Evolutionary conservation across 768 basidiomycete species (phyloP), one percentile per base, ranked within the genome.

Genomic region (Boletus sp.): DNA sequence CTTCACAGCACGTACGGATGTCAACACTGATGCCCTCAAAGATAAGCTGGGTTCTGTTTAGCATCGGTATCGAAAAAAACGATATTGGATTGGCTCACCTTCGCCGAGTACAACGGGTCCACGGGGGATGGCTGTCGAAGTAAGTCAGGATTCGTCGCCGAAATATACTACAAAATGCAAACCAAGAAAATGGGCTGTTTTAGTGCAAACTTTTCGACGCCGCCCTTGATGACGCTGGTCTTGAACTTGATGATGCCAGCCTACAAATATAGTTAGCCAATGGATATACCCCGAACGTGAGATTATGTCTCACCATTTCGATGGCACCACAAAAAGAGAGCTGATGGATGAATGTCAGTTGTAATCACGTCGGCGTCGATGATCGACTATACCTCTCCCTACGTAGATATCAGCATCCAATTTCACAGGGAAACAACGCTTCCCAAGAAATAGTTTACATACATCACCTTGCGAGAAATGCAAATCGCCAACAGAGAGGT

Each of bases 381-480:
- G 42, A 32, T 45, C 17, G 19, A 27, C 51, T 53, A 8, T 73
- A 83, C 83, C 72, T 85, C 84, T 53, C 83, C 83, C 83, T 84
- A 49, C 6, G 13, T 25, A 29, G 37, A 55, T 51, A 59, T 58
- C 7, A 64, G 47, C 34, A 25, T 23, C 14, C n/a, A 7, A 53
- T 30, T 62, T 37, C 32, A 42, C 25, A 41, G 7, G 13, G 37
- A 19, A 44, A 40, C 15, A 4, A 38, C 1, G 21, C 39, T 6
- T 51, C 13, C 13, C 11, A 27, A 33, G 1, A 33, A 44, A 21
- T 4, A 44, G 4, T 37, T 34, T 4, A 67, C 75, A 30, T 52
- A 76, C 85, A 73, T 90, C 88, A 21, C 87, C 88, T 66, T 90
- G 87, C 15, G 85, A 87, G 69, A 89, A 90, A 63, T 91, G 88